phyloP scores from a whole-genome alignment of 106 monocot genomes.

The Acorus calamus region DNA sequence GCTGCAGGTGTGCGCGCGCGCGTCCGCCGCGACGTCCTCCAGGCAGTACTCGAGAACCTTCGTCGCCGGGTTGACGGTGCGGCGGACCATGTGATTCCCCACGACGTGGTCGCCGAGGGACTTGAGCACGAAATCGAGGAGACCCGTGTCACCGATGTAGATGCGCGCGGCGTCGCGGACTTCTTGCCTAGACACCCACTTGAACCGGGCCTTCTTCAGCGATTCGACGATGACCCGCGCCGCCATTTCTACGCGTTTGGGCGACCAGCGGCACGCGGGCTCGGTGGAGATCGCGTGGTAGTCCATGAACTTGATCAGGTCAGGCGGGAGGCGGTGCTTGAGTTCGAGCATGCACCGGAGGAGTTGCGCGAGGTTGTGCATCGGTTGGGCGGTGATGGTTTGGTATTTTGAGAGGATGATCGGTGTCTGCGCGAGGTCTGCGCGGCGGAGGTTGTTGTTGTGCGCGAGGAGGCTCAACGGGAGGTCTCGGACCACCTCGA shows the following conservation, averaged over 20 bases:
- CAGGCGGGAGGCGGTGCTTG: slow-evolving; percentile 32
- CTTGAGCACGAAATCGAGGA: slow-evolving; percentile 79
- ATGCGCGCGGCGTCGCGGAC: slow-evolving; percentile 66
- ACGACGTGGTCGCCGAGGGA: slow-evolving; percentile 68
- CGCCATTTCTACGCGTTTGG: slow-evolving; percentile 80
- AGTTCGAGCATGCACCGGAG: slow-evolving; percentile 67
- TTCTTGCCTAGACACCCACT: slow-evolving; percentile 82
- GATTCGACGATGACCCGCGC: slow-evolving; percentile 67
- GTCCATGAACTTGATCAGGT: slow-evolving; percentile 31
- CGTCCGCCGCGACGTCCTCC: slow-evolving; percentile 41
- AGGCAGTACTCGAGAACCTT: slow-evolving; percentile 90
- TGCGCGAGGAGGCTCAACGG: slow-evolving; percentile 44
- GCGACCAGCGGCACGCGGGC: slow-evolving; percentile 67
- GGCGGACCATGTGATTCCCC: slow-evolving; percentile 63
- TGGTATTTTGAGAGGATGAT: slow-evolving; percentile 55
- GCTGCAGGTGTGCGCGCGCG: slow-evolving; percentile 3
- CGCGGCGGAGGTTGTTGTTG: too few species aligned
- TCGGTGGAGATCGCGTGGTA: slow-evolving; percentile 42
- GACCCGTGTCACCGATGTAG: slow-evolving; percentile 77
- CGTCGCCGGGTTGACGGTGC: slow-evolving; percentile 83
- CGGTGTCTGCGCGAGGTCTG: slow-evolving; percentile 9
- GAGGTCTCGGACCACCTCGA: slow-evolving; percentile 37
- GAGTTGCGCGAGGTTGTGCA: slow-evolving; percentile 51
- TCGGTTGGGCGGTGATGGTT: slow-evolving; percentile 22
- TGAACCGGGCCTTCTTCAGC: slow-evolving; percentile 37